A percentile compares a stretch with the other conserved stretches of the same genome.
These are phyloP conservation scores for Parathielavia hyrcaniae DNA, from an alignment of 495 filamentous ascomycete species.

Conservation along the genomic window DNA sequence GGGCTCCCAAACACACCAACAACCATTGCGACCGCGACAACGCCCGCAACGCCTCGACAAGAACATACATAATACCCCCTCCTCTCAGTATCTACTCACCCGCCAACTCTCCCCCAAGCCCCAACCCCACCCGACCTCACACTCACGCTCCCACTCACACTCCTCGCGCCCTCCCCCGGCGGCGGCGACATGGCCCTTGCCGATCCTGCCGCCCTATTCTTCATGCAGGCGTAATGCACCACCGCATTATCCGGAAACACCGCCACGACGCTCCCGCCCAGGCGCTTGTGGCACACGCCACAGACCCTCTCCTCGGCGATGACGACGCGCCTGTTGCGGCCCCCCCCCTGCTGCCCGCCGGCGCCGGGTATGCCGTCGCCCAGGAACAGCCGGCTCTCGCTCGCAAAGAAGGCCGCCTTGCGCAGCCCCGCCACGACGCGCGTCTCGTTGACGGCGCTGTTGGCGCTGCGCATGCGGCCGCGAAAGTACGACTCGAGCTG, in stretches of 20 bases:
- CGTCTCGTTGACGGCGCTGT: conserved; percentile 68
- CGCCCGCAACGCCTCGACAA: neutral
- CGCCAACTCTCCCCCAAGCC: conserved; percentile 18
- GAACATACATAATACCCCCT: neutral
- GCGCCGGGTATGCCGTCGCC: conserved; percentile 53
- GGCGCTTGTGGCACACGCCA: conserved; percentile 82
- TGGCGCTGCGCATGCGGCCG: conserved; percentile 82
- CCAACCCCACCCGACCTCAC: conserved; percentile 6
- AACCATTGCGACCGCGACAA: neutral
- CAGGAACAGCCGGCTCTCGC: conserved; percentile 63
- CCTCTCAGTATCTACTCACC: no score
- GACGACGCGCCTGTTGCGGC: conserved; percentile 65
- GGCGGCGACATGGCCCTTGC: conserved; percentile 18
- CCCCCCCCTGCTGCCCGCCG: conserved; percentile 31
- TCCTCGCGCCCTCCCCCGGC: conserved; percentile 11
- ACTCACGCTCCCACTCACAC: conserved; percentile 3
- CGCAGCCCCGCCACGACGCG: conserved; percentile 67
- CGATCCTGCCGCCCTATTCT: conserved; percentile 38
- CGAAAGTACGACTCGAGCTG: conserved; percentile 89
- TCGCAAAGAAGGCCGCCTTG: conserved; percentile 64
- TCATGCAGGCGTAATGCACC: conserved; percentile 79
- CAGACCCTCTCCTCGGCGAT: conserved; percentile 84
- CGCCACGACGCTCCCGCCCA: conserved; percentile 79
- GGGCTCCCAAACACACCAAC: neutral
- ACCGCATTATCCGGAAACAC: conserved; percentile 54